Evolutionary conservation across 1,284 basidiomycete genomes (phyloP), one percentile per base, ranked within the genome.

Genomic region (Rhodotorula sp.): DNA sequence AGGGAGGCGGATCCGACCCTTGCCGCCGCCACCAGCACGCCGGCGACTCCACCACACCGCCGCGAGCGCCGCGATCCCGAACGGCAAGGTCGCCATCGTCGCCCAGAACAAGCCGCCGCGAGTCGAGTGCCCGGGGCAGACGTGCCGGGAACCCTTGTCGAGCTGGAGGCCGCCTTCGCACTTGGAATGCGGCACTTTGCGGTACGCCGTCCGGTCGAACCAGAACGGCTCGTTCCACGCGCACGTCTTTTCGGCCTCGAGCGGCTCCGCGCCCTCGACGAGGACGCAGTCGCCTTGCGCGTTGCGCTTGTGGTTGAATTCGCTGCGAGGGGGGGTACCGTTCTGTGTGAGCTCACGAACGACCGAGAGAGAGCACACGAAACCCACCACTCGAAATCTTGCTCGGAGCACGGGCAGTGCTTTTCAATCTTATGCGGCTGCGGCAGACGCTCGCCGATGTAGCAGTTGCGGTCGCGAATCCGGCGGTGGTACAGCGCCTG

Each of bases 301-400:
- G 75, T 93, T 86, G 73, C 89, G 88, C 70, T 87, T 84, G 79
- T 93, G 84, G 81, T 97, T 97, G 85, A 93, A 97, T 84, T 97
- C 94, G 79, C 93, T 93, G 71, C 26, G 49, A 64, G 54, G 26
- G 56, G 12, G 26, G 7, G 1, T 12, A 39, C 12, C 8, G 39
- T 58, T 7, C 15, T n/a, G 6, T 21, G 7, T 14, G 4, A 26
- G 21, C 20, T 48, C 12, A 18, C 5, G 6, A 18, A 21, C 31
- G 16, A 16, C 4, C 26, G 34, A 14, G 34, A 43, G 6, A n/a
- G 8, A 62, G n/a, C 16, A n/a, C 3, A 26, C 3, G 8, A 4
- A 10, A 81, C 87, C 73, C 73, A 93, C 93, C 94, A 97, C 84
- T 97, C 94, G 81, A 97, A 97, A 83, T 97, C 94, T 0, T 85